These are phyloP conservation scores for Ustilago vetiveriae DNA, from an alignment of 1,284 basidiomycete genomes.

Conservation along the genomic window DNA sequence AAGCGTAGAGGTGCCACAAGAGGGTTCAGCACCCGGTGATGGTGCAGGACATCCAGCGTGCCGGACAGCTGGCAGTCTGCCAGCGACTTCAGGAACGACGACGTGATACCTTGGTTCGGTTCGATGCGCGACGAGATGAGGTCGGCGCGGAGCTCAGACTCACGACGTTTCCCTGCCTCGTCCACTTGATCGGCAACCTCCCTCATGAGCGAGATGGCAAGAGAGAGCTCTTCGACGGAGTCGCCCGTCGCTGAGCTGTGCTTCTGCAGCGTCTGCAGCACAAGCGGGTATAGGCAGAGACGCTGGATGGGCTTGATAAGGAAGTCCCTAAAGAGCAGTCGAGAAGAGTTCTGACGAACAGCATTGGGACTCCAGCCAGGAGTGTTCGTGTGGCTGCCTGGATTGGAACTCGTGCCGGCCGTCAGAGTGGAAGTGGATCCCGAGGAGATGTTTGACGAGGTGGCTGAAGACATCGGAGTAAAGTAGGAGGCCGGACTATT, in stretches of 20 bases:
- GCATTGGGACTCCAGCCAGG: slow-evolving; percentile 13
- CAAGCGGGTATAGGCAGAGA: slow-evolving; percentile 63
- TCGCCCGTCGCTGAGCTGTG: slow-evolving; percentile 36
- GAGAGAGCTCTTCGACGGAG: slow-evolving; percentile 39
- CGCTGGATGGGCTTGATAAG: slow-evolving; percentile 67
- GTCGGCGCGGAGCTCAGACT: slow-evolving; percentile 58
- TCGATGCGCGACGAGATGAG: slow-evolving; percentile 60
- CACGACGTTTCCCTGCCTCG: slow-evolving; percentile 57
- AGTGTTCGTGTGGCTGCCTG: slow-evolving; percentile 19
- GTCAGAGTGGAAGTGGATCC: slow-evolving; percentile 20
- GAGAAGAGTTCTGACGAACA: slow-evolving; percentile 38
- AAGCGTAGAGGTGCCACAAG: slow-evolving; percentile 62
- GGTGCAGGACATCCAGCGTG: slow-evolving; percentile 63
- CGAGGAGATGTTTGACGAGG: slow-evolving; percentile 14
- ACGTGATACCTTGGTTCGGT: slow-evolving; percentile 43
- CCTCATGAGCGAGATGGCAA: slow-evolving; percentile 57
- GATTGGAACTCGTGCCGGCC: slow-evolving; percentile 15
- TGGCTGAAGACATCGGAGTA: slow-evolving; percentile 21
- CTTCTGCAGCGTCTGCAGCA: slow-evolving; percentile 62
- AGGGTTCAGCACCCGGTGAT: slow-evolving; percentile 53
- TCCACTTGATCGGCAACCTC: slow-evolving; percentile 60
- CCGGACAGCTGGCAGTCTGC: slow-evolving; percentile 61
- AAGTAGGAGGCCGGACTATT: slow-evolving; percentile 38
- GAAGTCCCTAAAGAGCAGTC: slow-evolving; percentile 62
- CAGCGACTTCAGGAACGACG: slow-evolving; percentile 50